Evolutionary conservation across 176 grass and related monocot genomes (phyloP).

Genomic region (Zizania latifolia): DNA sequence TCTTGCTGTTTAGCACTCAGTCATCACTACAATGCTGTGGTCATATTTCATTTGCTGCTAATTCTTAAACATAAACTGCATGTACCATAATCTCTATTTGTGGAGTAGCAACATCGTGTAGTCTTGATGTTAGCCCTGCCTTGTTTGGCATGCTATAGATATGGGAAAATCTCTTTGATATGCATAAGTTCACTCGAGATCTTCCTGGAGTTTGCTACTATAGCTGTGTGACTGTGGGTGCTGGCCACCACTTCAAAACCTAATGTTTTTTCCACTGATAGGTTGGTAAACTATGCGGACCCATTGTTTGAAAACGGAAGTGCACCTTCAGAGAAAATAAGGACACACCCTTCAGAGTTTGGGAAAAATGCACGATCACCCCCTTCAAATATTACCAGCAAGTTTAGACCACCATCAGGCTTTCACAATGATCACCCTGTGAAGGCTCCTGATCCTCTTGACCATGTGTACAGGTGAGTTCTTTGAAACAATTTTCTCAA

Average conservation of each 20-base stretch:
- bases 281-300: constrained; percentile 44
- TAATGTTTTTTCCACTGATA: constrained; percentile 30
- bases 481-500: neutral
- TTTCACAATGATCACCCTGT: constrained; percentile 23
- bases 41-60: constrained; percentile 6
- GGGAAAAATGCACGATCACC: constrained; percentile 30
- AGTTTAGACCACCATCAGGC: constrained; percentile 34
- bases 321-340: constrained; percentile 25
- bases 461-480: constrained; percentile 39
- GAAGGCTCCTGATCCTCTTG: constrained; percentile 17
- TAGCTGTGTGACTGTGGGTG: constrained; percentile 1
- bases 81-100: neutral
- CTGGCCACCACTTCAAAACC: constrained; percentile 10
- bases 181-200: neutral
- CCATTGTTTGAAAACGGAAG: constrained; percentile 47
- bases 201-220: neutral
- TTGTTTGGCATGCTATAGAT: constrained; percentile 9
- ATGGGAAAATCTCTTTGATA: constrained; percentile 1
- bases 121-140: constrained; percentile 11
- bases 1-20: neutral
- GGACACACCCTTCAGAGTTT: constrained; percentile 16
- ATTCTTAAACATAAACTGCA: neutral
- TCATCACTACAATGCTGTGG: neutral
- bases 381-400: constrained; percentile 18
- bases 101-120: neutral